phyloP scores from a whole-genome alignment of 2,329 filamentous ascomycete genomes.

The Pleomassaria siparia region DNA sequence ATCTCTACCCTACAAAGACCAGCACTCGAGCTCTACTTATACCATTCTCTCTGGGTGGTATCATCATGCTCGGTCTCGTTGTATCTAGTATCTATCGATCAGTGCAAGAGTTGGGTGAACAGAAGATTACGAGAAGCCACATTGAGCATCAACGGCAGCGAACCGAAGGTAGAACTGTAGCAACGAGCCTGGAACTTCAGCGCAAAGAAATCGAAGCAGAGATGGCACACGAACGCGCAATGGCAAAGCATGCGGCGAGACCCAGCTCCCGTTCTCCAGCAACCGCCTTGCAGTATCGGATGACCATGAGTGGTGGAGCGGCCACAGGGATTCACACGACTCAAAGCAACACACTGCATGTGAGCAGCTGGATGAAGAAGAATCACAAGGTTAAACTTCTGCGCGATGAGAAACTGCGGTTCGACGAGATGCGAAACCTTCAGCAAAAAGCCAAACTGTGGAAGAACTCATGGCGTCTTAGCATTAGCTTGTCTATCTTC shows the following conservation, averaged over 20 bases:
- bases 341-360: slow-evolving; percentile 2
- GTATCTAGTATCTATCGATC: slow-evolving; percentile 76
- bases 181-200: slow-evolving; percentile 52
- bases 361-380: slow-evolving; percentile 2
- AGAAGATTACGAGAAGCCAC: slow-evolving; percentile 64
- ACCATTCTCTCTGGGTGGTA: slow-evolving; percentile 79
- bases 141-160: slow-evolving; percentile 56
- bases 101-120: slow-evolving; percentile 59
- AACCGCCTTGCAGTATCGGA: slow-evolving; percentile 1
- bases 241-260: slow-evolving; percentile 9
- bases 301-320: slow-evolving; percentile 1
- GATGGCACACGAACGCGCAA: slow-evolving; percentile 1
- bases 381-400: slow-evolving; percentile 55
- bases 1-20: slow-evolving; percentile 56
- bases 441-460: slow-evolving; percentile 66
- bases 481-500: slow-evolving; percentile 68
- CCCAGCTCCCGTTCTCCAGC: slow-evolving; percentile 1
- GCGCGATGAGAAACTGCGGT: slow-evolving; percentile 64
- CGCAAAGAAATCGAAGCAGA: slow-evolving; percentile 28
- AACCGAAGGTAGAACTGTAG: slow-evolving; percentile 58
- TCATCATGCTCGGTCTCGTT: slow-evolving; percentile 81
- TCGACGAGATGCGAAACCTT: slow-evolving; percentile 78
- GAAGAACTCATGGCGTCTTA: slow-evolving; percentile 73
- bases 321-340: background rate
- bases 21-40: slow-evolving; percentile 72